These are phyloP conservation scores for Orbilia blumenaviensis DNA, from an alignment of 2,329 filamentous ascomycete species.

Conservation along the genomic window DNA sequence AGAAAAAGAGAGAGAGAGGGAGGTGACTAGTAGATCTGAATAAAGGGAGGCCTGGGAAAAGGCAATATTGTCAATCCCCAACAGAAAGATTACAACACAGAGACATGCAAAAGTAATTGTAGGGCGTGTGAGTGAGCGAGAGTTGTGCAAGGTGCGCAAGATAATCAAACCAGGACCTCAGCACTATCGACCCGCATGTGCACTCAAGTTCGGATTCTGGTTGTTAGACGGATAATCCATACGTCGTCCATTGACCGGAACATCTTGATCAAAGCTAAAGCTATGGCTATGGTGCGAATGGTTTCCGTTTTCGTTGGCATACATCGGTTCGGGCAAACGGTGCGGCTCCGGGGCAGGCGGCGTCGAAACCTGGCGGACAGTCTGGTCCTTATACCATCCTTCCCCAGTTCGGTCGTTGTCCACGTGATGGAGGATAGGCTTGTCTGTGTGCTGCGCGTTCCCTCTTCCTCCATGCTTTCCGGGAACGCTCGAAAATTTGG, in stretches of 20 bases:
- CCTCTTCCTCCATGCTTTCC: conserved; percentile 63
- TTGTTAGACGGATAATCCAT: conserved; percentile 43
- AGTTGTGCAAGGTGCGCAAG: not conserved
- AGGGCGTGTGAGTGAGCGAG: too few species aligned
- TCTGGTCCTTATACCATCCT: conserved; percentile 82
- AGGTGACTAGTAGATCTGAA: conserved; percentile 6
- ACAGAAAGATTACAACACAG: conserved; percentile 11
- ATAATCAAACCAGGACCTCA: not conserved
- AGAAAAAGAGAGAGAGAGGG: too few species aligned
- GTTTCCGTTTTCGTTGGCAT: conserved; percentile 41
- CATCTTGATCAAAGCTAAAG: conserved; percentile 48
- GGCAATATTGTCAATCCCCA: not conserved
- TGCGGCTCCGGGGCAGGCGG: conserved; percentile 64
- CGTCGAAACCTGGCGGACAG: conserved; percentile 77
- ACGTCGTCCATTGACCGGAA: conserved; percentile 30
- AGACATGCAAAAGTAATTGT: conserved; percentile 8
- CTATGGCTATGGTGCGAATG: conserved; percentile 51
- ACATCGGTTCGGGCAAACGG: conserved; percentile 63
- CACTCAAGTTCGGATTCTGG: conserved; percentile 43
- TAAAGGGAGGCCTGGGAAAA: not conserved
- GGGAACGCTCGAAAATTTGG: conserved; percentile 69
- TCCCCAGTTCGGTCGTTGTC: conserved; percentile 80
- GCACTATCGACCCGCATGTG: conserved; percentile 21
- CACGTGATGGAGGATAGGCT: conserved; percentile 71
- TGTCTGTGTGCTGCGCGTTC: conserved; percentile 66